Percentiles rank a stretch among this genome's conserved stretches.
These are phyloP conservation scores for Aspergillus biplanus DNA, from an alignment of 495 filamentous ascomycete species.

Conservation along the genomic window DNA sequence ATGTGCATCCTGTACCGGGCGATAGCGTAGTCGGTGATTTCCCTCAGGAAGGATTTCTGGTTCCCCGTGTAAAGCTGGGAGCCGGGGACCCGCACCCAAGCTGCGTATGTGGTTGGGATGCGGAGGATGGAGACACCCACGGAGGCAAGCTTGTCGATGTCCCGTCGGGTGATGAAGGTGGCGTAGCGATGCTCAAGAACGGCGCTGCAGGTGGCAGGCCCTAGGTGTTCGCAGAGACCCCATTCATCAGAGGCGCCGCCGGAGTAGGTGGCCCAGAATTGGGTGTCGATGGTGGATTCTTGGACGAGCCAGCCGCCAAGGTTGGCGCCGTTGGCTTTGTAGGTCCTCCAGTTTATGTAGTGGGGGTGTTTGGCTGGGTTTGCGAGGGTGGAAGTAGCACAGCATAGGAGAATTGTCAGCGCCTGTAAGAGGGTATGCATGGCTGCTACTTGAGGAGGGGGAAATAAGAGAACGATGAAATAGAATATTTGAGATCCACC, in stretches of 20 bases:
- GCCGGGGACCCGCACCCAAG: conserved; percentile 34
- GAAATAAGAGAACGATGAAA: no score
- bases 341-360: conserved; percentile 35
- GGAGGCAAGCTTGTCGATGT: conserved; percentile 35
- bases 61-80: conserved; percentile 35
- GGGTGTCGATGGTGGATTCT: conserved; percentile 36
- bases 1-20: conserved; percentile 36
- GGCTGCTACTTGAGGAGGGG: no score
- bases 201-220: conserved; percentile 20
- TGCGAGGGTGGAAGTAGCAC: no score
- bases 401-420: no score
- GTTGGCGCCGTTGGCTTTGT: conserved; percentile 34
- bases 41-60: conserved; percentile 29
- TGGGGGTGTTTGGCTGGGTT: conserved; percentile 1
- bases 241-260: conserved; percentile 34
- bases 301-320: conserved; percentile 41
- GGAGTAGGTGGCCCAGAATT: conserved; percentile 31
- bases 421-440: no score
- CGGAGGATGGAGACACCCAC: conserved; percentile 32
- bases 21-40: conserved; percentile 35
- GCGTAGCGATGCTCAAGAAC: conserved; percentile 35
- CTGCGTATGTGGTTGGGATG: conserved; percentile 36
- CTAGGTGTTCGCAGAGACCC: conserved; percentile 33
- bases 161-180: conserved; percentile 32
- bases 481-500: no score